Evolutionary conservation across 192 early-diverging fungal genomes (phyloP).

Genomic region (Spizellomyces punctatus): DNA sequence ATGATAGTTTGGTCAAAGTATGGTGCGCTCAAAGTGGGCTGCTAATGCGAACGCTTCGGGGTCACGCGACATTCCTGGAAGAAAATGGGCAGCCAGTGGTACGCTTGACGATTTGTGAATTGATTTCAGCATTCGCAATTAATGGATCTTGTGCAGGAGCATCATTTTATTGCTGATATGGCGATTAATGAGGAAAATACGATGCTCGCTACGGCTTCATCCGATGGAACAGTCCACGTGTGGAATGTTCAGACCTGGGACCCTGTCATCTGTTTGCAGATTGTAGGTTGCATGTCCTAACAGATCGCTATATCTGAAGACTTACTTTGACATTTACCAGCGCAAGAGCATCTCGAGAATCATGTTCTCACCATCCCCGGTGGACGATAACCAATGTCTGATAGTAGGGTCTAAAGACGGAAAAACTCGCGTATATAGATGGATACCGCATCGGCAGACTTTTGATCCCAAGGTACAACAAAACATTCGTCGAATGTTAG

Average conservation of each 20-base stretch:
- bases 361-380: conserved; percentile 76
- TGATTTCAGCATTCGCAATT: background rate
- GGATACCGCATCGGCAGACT: conserved; percentile 48
- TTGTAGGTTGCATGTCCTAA: conserved; percentile 28
- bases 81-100: conserved; percentile 3
- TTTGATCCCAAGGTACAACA: conserved; percentile 13
- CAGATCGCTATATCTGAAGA: no score
- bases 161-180: conserved; percentile 71
- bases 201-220: conserved; percentile 73
- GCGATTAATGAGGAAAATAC: conserved; percentile 78
- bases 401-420: conserved; percentile 76
- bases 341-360: conserved; percentile 66
- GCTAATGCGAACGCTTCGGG: conserved; percentile 79
- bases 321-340: conserved; percentile 7
- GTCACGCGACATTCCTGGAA: conserved; percentile 52
- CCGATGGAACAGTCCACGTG: conserved; percentile 74
- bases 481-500: background rate
- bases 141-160: conserved; percentile 12
- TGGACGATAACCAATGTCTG: conserved; percentile 65
- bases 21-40: conserved; percentile 81
- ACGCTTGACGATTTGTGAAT: background rate
- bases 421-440: conserved; percentile 71
- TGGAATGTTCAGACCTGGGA: conserved; percentile 75
- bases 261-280: conserved; percentile 49
- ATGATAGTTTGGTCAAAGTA: conserved; percentile 83